Percentiles rank a stretch among this genome's conserved stretches.
Evolutionary conservation across 805 yeast species (phyloP).

Genomic region (Sugiyamaella lignohabitans): DNA sequence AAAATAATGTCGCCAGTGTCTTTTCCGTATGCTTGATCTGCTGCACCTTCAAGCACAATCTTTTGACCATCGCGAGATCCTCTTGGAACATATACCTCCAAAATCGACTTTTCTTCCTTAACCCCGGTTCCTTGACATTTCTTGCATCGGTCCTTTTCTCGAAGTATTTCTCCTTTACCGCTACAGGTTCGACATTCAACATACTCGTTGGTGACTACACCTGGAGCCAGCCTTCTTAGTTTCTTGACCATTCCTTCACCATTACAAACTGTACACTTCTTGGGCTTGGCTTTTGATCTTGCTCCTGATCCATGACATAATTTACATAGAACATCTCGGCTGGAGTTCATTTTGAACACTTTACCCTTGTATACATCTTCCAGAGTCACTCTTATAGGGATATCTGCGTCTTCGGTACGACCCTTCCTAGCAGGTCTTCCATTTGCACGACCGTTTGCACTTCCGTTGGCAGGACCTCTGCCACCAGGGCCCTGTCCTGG

Average conservation of each 20-base stretch:
- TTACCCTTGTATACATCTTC: conserved; percentile 79
- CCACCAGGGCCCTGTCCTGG: conserved; percentile 11
- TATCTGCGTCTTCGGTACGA: conserved; percentile 58
- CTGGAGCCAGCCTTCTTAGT: conserved; percentile 63
- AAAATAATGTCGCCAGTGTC: conserved; percentile 73
- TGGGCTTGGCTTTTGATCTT: conserved; percentile 48
- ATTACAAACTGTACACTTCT: conserved; percentile 58
- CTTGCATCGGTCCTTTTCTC: conserved; percentile 68
- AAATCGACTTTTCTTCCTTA: conserved; percentile 56
- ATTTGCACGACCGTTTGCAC: conserved; percentile 15
- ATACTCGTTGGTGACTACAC: conserved; percentile 58
- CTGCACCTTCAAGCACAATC: conserved; percentile 56
- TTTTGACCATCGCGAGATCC: conserved; percentile 63
- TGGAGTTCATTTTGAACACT: conserved; percentile 62
- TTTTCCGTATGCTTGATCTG: conserved; percentile 71
- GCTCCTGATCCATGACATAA: conserved; percentile 75
- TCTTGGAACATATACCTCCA: conserved; percentile 69
- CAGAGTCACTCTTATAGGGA: conserved; percentile 57
- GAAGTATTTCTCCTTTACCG: conserved; percentile 58
- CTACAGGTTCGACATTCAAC: conserved; percentile 61
- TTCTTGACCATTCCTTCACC: conserved; percentile 64
- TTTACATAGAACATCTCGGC: conserved; percentile 66
- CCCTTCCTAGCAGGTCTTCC: conserved; percentile 19
- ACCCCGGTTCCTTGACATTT: conserved; percentile 62
- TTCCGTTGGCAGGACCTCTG: background rate